A percentile compares a stretch with the other conserved stretches of the same genome.
phyloP scores from a whole-genome alignment of 2,329 filamentous ascomycete genomes.

The Fusarium denticulatum region DNA sequence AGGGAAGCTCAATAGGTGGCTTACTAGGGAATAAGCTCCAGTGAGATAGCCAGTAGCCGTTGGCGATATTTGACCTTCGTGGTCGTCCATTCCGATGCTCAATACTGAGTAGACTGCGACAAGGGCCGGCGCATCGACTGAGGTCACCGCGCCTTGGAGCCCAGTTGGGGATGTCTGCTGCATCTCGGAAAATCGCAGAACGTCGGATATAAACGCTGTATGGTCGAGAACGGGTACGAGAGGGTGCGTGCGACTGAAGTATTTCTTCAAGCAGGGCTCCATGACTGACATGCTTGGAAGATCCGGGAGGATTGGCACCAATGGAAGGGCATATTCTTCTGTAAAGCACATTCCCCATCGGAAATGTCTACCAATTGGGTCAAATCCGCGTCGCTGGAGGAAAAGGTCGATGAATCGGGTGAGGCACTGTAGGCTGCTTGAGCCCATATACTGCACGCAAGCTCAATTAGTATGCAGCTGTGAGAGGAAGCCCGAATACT shows the following conservation, averaged over 20 bases:
- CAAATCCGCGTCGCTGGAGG: slow-evolving; percentile 26
- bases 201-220: slow-evolving; percentile 25
- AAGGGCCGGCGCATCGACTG: slow-evolving; percentile 21
- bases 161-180: slow-evolving; percentile 18
- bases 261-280: slow-evolving; percentile 35
- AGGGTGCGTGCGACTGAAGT: slow-evolving; percentile 35
- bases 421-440: slow-evolving; percentile 35
- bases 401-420: slow-evolving; percentile 33
- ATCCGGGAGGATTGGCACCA: slow-evolving; percentile 24
- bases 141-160: slow-evolving; percentile 19
- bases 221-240: slow-evolving; percentile 31
- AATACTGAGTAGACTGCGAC: slow-evolving; percentile 27
- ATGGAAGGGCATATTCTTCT: slow-evolving; percentile 29
- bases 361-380: slow-evolving; percentile 31
- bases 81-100: slow-evolving; percentile 31
- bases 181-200: slow-evolving; percentile 26
- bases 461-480: background rate
- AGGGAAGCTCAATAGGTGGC: slow-evolving; percentile 30
- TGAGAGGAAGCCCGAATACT: background rate
- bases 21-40: slow-evolving; percentile 29
- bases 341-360: slow-evolving; percentile 38
- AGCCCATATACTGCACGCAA: slow-evolving; percentile 35
- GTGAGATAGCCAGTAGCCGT: slow-evolving; percentile 22
- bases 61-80: slow-evolving; percentile 14
- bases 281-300: slow-evolving; percentile 25